Evolutionary conservation across 768 basidiomycete species (phyloP).

Genomic region (Zangia roseola): DNA sequence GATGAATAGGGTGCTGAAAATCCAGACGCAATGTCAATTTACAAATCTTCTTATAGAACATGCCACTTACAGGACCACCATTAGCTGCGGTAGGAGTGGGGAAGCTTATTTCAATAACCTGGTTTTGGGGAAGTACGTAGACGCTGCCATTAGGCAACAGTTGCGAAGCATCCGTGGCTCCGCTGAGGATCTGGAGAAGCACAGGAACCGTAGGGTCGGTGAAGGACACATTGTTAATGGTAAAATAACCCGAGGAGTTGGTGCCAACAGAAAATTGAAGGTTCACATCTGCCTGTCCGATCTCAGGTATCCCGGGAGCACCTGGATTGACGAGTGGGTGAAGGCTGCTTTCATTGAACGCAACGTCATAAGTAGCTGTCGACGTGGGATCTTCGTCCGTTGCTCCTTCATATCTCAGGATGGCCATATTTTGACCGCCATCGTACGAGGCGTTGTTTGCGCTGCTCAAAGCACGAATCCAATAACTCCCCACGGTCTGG

Average conservation of each 20-base stretch:
- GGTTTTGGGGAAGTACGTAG: slow-evolving; percentile 42
- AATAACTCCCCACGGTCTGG: slow-evolving; percentile 49
- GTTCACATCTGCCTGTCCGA: slow-evolving; percentile 39
- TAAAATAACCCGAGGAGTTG: slow-evolving; percentile 5
- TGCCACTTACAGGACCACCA: slow-evolving; percentile 25
- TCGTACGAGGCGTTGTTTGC: slow-evolving; percentile 28
- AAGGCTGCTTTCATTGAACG: slow-evolving; percentile 39
- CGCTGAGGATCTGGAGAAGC: slow-evolving; percentile 55
- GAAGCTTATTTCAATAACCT: slow-evolving; percentile 43
- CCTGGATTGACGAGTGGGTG: slow-evolving; percentile 31
- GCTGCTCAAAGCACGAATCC: slow-evolving; percentile 44
- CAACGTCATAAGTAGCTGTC: slow-evolving; percentile 17
- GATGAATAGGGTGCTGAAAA: slow-evolving; percentile 33
- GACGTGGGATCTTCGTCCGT: slow-evolving; percentile 38
- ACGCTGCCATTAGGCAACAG: slow-evolving; percentile 48
- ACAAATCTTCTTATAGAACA: neutral
- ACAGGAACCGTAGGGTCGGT: slow-evolving; percentile 45
- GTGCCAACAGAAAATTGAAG: slow-evolving; percentile 19
- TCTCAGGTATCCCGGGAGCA: slow-evolving; percentile 36
- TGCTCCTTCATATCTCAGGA: slow-evolving; percentile 48
- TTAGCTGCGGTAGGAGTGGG: slow-evolving; percentile 29
- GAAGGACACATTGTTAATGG: slow-evolving; percentile 32
- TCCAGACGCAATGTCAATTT: neutral
- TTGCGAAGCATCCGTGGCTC: slow-evolving; percentile 39
- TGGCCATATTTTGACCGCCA: slow-evolving; percentile 45